These are phyloP conservation scores for Striga hermonthica DNA, from an alignment of 305 asterid species.

Conservation along the genomic window DNA sequence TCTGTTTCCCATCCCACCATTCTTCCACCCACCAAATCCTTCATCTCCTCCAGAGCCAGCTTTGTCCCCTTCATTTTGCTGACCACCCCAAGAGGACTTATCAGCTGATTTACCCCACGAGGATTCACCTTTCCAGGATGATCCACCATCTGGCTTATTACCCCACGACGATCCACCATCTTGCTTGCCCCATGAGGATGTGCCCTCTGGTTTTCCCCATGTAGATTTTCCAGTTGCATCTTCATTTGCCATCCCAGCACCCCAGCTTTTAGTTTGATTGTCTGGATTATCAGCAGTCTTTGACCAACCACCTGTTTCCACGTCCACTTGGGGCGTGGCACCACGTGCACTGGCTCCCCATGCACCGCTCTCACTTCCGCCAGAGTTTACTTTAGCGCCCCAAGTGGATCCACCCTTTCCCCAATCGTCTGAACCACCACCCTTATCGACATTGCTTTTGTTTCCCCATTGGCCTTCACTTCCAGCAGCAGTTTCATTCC, in stretches of 20 bases:
- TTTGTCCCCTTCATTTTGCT: constrained; percentile 27
- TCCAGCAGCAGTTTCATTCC: constrained; percentile 7
- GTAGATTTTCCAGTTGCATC: constrained; percentile 35
- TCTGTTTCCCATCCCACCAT: constrained; percentile 24
- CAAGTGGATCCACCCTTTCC: constrained; percentile 27
- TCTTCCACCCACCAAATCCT: constrained; percentile 5
- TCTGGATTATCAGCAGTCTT: constrained; percentile 20
- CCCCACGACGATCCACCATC: constrained; percentile 37
- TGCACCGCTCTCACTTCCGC: constrained; percentile 23
- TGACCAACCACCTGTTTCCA: constrained; percentile 39
- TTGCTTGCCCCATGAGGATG: constrained; percentile 41
- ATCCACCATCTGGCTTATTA: constrained; percentile 33
- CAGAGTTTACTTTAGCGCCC: constrained; percentile 13
- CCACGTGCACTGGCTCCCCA: constrained; percentile 33
- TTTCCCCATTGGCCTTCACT: constrained; percentile 32
- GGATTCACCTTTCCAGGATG: constrained; percentile 37
- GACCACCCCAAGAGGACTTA: constrained; percentile 32
- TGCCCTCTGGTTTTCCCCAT: constrained; percentile 34
- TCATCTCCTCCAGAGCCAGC: constrained; percentile 5
- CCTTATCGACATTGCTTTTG: constrained; percentile 33
- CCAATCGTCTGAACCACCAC: constrained; percentile 32
- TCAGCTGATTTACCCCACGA: constrained; percentile 40
- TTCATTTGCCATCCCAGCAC: constrained; percentile 27
- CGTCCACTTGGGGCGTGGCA: constrained; percentile 27
- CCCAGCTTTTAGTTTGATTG: too few relatives aligned